A percentile compares a stretch with the other conserved stretches of the same genome.
phyloP scores from a whole-genome alignment of 148 eudicot species.

The Talinum fruticosum region DNA sequence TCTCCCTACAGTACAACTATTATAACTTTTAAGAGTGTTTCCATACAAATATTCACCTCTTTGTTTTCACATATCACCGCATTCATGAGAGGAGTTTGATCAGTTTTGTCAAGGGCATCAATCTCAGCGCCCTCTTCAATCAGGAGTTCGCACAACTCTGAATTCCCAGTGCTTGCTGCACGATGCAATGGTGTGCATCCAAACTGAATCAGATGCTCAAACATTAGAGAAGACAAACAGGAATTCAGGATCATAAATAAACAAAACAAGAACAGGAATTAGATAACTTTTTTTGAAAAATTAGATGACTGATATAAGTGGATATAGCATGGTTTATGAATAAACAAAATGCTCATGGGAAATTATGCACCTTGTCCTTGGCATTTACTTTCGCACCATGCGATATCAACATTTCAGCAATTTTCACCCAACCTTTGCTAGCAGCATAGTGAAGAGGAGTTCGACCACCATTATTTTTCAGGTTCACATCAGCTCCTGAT shows the following conservation, averaged over 20 bases:
- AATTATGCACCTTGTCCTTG: constrained; percentile 72
- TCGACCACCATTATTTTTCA: constrained; percentile 89
- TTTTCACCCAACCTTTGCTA: constrained; percentile 82
- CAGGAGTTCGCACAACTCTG: constrained; percentile 71
- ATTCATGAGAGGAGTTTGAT: constrained; percentile 87
- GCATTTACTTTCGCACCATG: constrained; percentile 73
- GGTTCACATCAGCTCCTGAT: constrained; percentile 87
- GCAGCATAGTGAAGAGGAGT: constrained; percentile 98
- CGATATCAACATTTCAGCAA: constrained; percentile 71
- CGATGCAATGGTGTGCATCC: constrained; percentile 99
- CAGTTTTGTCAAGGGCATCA: constrained; percentile 73
- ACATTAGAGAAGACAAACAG: constrained; percentile 11
- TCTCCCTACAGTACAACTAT: too few relatives aligned
- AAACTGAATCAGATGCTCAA: constrained; percentile 43
- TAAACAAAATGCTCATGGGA: neutral
- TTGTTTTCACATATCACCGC: constrained; percentile 76
- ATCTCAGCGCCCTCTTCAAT: constrained; percentile 97
- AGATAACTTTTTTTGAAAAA: too few relatives aligned
- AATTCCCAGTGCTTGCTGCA: constrained; percentile 90
- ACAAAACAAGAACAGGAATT: neutral
- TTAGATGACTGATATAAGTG: too few relatives aligned
- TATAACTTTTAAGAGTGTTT: neutral
- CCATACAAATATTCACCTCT: constrained; percentile 45
- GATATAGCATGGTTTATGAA: neutral
- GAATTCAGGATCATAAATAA: neutral